phyloP scores from a whole-genome alignment of 768 basidiomycete species.

The Russula foetens region DNA sequence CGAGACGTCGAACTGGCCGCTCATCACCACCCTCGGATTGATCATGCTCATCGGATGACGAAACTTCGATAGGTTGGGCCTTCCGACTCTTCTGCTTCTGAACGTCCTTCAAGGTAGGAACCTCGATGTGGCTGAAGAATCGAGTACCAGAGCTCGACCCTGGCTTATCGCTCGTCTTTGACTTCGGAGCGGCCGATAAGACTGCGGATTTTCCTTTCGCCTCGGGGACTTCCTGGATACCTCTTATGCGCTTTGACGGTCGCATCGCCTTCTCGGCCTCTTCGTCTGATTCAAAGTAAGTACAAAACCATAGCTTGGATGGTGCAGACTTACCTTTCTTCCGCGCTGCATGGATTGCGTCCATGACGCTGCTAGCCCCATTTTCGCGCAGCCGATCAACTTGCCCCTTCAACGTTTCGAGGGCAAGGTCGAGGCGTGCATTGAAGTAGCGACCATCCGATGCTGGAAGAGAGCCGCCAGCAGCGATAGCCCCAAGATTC shows the following conservation, averaged over 20 bases:
- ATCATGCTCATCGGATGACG: neutral
- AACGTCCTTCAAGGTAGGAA: neutral
- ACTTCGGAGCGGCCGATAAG: neutral
- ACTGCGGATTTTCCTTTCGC: neutral
- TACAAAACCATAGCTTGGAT: constrained; percentile 1
- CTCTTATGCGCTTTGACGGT: constrained; percentile 63
- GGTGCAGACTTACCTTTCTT: constrained; percentile 42
- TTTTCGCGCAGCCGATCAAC: constrained; percentile 59
- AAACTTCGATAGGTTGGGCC: neutral
- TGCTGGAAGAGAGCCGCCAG: constrained; percentile 54
- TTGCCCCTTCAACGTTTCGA: constrained; percentile 52
- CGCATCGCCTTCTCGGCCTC: constrained; percentile 40
- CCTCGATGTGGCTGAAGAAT: constrained; percentile 18
- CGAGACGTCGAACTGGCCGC: constrained; percentile 9
- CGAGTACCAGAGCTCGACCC: constrained; percentile 9
- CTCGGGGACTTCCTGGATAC: constrained; percentile 29
- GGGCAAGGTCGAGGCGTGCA: constrained; percentile 59
- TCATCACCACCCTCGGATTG: constrained; percentile 9
- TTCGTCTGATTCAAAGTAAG: constrained; percentile 34
- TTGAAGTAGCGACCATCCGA: constrained; percentile 86
- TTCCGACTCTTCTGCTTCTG: constrained; percentile 7
- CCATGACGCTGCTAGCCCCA: constrained; percentile 53
- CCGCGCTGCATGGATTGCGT: constrained; percentile 55
- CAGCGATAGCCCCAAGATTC: constrained; percentile 67
- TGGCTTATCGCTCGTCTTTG: neutral